phyloP scores from a whole-genome alignment of 768 basidiomycete species.

The Gloeophyllum trabeum region DNA sequence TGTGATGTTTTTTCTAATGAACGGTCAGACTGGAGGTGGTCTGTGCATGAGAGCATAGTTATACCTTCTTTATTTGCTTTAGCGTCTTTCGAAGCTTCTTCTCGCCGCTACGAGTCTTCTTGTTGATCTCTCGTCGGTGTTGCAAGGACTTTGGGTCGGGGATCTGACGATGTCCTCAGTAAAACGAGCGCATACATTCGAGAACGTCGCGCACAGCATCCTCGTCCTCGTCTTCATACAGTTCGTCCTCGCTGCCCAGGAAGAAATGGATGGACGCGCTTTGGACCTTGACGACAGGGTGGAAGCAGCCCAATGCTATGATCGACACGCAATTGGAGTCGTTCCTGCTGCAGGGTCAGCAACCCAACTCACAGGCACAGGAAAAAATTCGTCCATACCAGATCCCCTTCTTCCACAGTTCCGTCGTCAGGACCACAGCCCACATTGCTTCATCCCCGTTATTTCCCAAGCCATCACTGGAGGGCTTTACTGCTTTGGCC shows the following conservation, averaged over 20 bases:
- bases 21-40: constrained; percentile 4
- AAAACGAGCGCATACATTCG: not conserved
- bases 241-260: constrained; percentile 76
- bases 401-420: constrained; percentile 87
- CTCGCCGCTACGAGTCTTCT: constrained; percentile 78
- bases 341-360: constrained; percentile 35
- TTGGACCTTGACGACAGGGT: constrained; percentile 90
- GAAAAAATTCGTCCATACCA: constrained; percentile 39
- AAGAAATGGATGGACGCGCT: constrained; percentile 94
- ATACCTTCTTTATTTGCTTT: constrained; percentile 66
- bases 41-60: constrained; percentile 4
- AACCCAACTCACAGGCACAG: not conserved
- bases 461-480: constrained; percentile 25
- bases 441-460: constrained; percentile 89
- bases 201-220: constrained; percentile 31
- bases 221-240: constrained; percentile 64
- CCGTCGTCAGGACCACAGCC: constrained; percentile 89
- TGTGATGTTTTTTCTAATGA: constrained; percentile 23
- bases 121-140: constrained; percentile 87
- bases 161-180: constrained; percentile 25
- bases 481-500: constrained; percentile 29
- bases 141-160: constrained; percentile 65
- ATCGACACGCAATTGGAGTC: constrained; percentile 92
- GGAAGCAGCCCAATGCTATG: constrained; percentile 83
- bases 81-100: constrained; percentile 69